Conservation (phyloP, 805 yeast genomes). For the Cyberlindnera mississippiensis region DNA sequence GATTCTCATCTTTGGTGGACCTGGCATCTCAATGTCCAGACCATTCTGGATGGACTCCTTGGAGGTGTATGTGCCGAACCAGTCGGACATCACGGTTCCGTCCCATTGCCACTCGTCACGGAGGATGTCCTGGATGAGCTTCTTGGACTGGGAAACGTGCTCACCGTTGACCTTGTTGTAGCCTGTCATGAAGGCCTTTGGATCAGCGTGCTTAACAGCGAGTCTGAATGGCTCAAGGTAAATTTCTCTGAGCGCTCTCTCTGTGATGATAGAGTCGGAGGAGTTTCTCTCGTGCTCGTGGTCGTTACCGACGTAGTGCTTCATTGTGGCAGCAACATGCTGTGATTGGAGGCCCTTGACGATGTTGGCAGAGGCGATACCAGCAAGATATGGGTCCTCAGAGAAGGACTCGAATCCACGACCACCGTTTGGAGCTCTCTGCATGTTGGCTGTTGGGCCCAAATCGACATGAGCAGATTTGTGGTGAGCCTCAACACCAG, state of each 20-base stretch:
- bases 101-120: conserved; percentile 55
- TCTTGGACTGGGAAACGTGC: conserved; percentile 47
- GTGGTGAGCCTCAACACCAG: conserved; percentile 51
- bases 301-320: conserved; percentile 63
- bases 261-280: conserved; percentile 47
- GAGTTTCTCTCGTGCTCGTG: conserved; percentile 51
- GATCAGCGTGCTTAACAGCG: conserved; percentile 49
- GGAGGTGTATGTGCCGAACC: conserved; percentile 55
- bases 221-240: conserved; percentile 62
- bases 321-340: conserved; percentile 51
- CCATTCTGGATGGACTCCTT: conserved; percentile 49
- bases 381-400: conserved; percentile 55
- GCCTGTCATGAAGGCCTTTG: conserved; percentile 56
- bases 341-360: conserved; percentile 52
- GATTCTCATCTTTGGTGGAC: conserved; percentile 47
- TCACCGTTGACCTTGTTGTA: conserved; percentile 62
- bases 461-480: conserved; percentile 49
- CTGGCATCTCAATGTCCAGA: conserved; percentile 66
- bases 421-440: conserved; percentile 57
- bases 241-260: conserved; percentile 62
- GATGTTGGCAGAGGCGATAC: conserved; percentile 43
- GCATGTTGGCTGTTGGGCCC: conserved; percentile 51
- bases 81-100: conserved; percentile 59
- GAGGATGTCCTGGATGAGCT: conserved; percentile 42
- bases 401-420: conserved; percentile 59